phyloP scores from a whole-genome alignment of 306 rosid genomes.

The Vigna unguiculata region DNA sequence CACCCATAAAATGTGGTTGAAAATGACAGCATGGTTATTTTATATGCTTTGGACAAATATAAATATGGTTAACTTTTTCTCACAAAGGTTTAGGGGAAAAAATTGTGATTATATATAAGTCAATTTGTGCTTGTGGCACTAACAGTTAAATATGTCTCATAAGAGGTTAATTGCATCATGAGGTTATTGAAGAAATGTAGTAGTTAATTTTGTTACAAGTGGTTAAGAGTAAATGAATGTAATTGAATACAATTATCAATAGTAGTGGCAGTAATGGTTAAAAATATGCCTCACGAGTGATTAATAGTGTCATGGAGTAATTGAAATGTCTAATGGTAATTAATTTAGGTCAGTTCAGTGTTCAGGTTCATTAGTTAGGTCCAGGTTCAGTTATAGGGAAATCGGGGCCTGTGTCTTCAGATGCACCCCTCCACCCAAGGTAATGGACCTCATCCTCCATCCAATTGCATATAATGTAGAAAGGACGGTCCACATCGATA shows the following conservation, averaged over 20 bases:
- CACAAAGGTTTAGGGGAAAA: background rate
- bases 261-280: background rate
- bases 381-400: background rate
- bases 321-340: background rate
- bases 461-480: background rate
- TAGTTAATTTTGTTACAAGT: background rate
- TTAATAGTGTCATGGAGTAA: background rate
- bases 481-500: background rate
- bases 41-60: background rate
- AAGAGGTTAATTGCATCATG: background rate
- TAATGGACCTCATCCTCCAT: background rate
- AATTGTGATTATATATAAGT: background rate
- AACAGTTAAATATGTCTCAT: background rate
- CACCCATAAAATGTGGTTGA: background rate
- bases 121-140: background rate
- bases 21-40: background rate
- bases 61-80: background rate
- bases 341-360: background rate
- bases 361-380: background rate
- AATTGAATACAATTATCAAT: background rate
- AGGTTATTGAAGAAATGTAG: background rate
- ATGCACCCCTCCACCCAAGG: background rate
- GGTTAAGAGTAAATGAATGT: background rate
- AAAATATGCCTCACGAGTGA: background rate
- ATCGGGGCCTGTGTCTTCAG: background rate